Percentiles rank a stretch among this genome's conserved stretches.
Conservation (phyloP, 1,284 basidiomycete species). For the Anthracocystis panici-leucophaei region DNA sequence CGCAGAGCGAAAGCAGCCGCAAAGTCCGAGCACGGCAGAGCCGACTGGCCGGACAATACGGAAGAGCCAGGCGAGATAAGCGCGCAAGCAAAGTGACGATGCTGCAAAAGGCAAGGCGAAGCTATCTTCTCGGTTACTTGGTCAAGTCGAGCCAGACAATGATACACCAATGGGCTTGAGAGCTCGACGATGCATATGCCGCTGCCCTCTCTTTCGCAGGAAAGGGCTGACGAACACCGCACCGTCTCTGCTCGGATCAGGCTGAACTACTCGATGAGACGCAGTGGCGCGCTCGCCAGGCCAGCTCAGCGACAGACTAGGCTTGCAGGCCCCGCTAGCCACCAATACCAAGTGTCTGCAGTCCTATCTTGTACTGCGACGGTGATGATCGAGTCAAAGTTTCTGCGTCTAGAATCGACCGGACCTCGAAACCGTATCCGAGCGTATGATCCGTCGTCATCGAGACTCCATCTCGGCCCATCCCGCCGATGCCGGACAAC, state of each 20-base stretch:
- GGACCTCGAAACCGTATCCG: constrained; percentile 16
- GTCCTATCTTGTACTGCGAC: not conserved
- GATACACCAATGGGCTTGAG: no score
- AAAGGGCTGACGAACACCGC: no score
- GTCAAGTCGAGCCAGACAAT: not conserved
- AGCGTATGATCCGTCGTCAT: constrained; percentile 5
- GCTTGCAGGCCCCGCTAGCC: not conserved
- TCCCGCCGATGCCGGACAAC: constrained; percentile 3
- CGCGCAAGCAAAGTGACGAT: not conserved
- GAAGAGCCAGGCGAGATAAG: not conserved
- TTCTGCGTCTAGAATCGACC: constrained; percentile 12
- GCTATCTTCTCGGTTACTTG: not conserved
- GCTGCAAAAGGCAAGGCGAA: not conserved
- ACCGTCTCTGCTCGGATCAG: not conserved
- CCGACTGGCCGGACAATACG: no score
- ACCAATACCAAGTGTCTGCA: not conserved
- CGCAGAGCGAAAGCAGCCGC: not conserved
- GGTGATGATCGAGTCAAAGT: constrained; percentile 32
- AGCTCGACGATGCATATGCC: no score
- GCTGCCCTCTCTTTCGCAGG: no score
- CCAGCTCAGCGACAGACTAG: not conserved
- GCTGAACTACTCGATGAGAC: not conserved
- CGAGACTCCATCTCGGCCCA: constrained; percentile 8
- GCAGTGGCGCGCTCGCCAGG: not conserved
- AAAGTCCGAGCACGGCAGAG: not conserved